Evolutionary conservation across 2,329 filamentous ascomycete genomes (phyloP), one percentile per base, ranked within the genome.

Genomic region (Fusarium liriodendri): DNA sequence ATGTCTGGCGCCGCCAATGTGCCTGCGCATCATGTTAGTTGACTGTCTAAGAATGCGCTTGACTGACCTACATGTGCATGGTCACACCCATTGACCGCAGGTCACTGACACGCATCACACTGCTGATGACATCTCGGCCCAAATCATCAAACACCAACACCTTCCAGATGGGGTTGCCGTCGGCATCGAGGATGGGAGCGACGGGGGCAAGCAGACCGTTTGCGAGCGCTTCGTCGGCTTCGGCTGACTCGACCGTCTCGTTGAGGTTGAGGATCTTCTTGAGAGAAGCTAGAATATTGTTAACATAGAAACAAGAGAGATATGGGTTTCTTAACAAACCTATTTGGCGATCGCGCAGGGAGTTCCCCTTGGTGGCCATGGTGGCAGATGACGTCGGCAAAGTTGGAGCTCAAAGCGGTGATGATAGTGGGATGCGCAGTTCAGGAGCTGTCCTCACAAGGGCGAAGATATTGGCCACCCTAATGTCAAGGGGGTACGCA

Each of bases 211-310:
- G 85, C 11, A 92, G 83, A 60, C 91, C 92, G 79, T 92, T 92
- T 65, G 89, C 86, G 54, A 89, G 85, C 42, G 88, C 82, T 67
- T 95, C 93, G 69, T 94, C 89, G 59, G 89, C 85, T 66, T 90
- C 87, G 76, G 89, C 88, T 67, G 88, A 82, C 75, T 89, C 80
- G 85, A 89, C 71, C 84, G 90, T 88, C 79, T 97, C 92, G 84
- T 99, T 99, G 76, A 99, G 87, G 82, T 98, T 98, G 76, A 99
- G 90, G 79, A 99, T 95, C 84, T 95, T 96, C 86, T 97, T 95
- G 79, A 99, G 95, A 20, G 96, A 96, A 59, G 93, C 95, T 97
- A 75, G 58, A 13, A 13, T 33, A 16, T 7, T 14, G 47, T 78
- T 27, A 78, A 35, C 35, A 37, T 8, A 14, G 33, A 20, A n/a